Evolutionary conservation across 73 alveolate genomes (phyloP).

Genomic region (Blepharisma japonicum): DNA sequence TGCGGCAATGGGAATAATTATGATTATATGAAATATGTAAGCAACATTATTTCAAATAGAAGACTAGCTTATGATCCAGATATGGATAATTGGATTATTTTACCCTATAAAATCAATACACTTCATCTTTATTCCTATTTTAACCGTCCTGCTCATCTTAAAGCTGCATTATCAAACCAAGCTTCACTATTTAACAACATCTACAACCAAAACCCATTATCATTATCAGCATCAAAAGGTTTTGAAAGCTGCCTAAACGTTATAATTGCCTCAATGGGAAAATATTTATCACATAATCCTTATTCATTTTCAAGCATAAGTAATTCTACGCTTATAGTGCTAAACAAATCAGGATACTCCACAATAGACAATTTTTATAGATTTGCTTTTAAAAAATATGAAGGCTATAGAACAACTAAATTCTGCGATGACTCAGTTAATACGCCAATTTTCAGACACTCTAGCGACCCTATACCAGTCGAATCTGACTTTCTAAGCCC

Average conservation of each 20-base stretch:
- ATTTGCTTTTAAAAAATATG: background rate
- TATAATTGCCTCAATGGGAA: too few species aligned
- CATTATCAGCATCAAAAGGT: background rate
- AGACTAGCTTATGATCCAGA: background rate
- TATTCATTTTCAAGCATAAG: too few species aligned
- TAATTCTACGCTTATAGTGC: background rate
- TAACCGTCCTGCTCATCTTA: constrained; percentile 14
- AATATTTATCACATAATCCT: too few species aligned
- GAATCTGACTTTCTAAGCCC: background rate
- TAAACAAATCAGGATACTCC: background rate
- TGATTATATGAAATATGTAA: background rate
- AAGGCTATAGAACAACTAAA: background rate
- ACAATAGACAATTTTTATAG: background rate
- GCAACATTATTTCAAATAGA: background rate
- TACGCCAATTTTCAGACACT: background rate
- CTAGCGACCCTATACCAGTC: background rate
- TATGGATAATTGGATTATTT: constrained; percentile 3
- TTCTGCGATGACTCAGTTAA: background rate
- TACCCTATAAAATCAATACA: constrained; percentile 2
- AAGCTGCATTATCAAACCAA: background rate
- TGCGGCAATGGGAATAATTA: too few species aligned
- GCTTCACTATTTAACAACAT: too few species aligned
- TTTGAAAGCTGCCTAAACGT: background rate
- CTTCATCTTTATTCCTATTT: constrained; percentile 21
- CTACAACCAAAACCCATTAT: constrained; percentile 5